Percentiles rank a stretch among this genome's conserved stretches.
Evolutionary conservation across 2,329 filamentous ascomycete species (phyloP).

Genomic region (Apiospora aurea): DNA sequence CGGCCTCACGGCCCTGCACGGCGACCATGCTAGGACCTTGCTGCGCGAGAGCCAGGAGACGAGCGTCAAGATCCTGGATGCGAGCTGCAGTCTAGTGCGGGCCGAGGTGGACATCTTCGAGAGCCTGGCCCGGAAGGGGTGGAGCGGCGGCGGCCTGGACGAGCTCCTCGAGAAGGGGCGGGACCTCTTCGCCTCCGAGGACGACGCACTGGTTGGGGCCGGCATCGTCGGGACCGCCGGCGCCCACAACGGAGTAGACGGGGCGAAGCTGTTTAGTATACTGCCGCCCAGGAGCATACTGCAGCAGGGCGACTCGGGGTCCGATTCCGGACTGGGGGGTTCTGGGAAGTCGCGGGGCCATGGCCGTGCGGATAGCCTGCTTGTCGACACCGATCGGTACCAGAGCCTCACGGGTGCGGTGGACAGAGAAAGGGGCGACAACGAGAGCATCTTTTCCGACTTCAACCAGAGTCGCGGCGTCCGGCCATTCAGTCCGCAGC

Average conservation of each 20-base stretch:
- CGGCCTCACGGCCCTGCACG: conserved; percentile 66
- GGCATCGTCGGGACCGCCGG: conserved; percentile 40
- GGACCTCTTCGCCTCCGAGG: conserved; percentile 62
- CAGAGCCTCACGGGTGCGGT: conserved; percentile 64
- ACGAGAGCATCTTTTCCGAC: conserved; percentile 62
- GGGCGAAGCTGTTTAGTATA: conserved; percentile 67
- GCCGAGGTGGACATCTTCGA: conserved; percentile 77
- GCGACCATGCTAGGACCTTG: conserved; percentile 64
- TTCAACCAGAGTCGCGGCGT: conserved; percentile 61
- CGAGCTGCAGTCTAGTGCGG: conserved; percentile 69
- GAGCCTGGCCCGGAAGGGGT: conserved; percentile 70
- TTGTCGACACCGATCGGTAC: conserved; percentile 60
- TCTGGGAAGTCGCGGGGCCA: conserved; percentile 40
- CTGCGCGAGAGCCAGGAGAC: conserved; percentile 71
- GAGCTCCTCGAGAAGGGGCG: conserved; percentile 69
- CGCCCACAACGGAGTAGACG: conserved; percentile 42
- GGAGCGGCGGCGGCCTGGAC: conserved; percentile 71
- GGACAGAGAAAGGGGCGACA: conserved; percentile 47
- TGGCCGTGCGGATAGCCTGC: conserved; percentile 60
- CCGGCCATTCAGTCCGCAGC: conserved; percentile 68
- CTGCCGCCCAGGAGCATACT: conserved; percentile 70
- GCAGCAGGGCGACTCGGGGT: conserved; percentile 51
- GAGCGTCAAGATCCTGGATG: conserved; percentile 67
- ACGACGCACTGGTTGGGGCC: conserved; percentile 36
- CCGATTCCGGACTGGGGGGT: conserved; percentile 43